Base-by-base conservation (phyloP, 352 stramenopile genomes). In the Pythium chondricola region DNA sequence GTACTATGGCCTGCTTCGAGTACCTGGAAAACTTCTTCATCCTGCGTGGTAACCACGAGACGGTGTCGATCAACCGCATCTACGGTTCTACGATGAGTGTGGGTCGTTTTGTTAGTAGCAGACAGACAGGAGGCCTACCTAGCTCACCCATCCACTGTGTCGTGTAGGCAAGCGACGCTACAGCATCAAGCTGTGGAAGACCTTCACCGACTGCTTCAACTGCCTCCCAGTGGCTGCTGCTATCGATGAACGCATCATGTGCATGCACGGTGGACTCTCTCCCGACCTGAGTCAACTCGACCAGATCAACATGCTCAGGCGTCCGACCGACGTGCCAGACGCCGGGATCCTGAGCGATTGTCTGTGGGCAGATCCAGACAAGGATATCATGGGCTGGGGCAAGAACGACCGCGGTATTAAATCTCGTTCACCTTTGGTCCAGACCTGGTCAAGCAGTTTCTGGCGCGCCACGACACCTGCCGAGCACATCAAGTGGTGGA, bases 241-340 rank as follows among this genome's bases (percentile, higher is more conserved):
- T 40, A 95, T 99, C 35, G 97, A 99, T 58, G 96, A 99, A 57
- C 98, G 98, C 67, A 99, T 99, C 57, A 97, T 99, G 58, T 99
- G 97, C 69, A 98, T 98, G 69, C 97, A 99, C 65, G 96, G 97
- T 27, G 92, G 93, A 10, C 63, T 98, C 14, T 98, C 84, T 48
- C 97, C 96, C 1, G 95, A 98, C 50, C 79, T 99, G 32, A 75
- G 53, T 77, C 89, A 65, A 83, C 61, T 98, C 97, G 74, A 76
- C 84, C 61, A 96, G 99, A 69, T 70, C 61, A 96, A 97, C 44
- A 75, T 90, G 3, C 95, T 98, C 48, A 78, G 97, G n/a, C 80
- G 94, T 41, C 87, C 95, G n/a, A 87, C 82, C 32, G 81, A 91
- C 39, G 66, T 97, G n/a, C 88, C 89, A 0, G 84, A 97, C 57